Evolutionary conservation across 1,284 basidiomycete genomes (phyloP).

Genomic region (Spongiforma sp.): DNA sequence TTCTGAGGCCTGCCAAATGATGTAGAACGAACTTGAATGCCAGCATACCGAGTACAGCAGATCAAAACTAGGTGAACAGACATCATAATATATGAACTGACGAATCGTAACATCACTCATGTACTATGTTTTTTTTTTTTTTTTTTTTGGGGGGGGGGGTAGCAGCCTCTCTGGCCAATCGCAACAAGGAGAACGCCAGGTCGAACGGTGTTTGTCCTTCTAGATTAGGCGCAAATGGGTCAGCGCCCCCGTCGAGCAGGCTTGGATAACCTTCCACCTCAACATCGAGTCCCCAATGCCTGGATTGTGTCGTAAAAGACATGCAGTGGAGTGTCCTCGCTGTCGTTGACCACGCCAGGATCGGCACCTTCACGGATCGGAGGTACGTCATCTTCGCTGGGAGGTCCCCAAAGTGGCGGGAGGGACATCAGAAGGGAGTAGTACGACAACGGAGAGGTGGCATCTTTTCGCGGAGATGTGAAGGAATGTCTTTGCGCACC

Average conservation of each 20-base stretch:
- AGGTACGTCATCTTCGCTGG: not conserved
- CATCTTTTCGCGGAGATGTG: no score
- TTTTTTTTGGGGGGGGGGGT: no score
- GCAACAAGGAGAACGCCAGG: not conserved
- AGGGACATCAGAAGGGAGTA: no score
- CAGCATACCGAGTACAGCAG: no score
- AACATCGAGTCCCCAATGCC: not conserved
- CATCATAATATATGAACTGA: not conserved
- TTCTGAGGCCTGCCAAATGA: no score
- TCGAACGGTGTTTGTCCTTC: not conserved
- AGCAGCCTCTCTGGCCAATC: not conserved
- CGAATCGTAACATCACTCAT: not conserved
- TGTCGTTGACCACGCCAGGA: not conserved
- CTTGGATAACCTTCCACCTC: not conserved
- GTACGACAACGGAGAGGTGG: no score
- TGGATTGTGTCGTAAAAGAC: not conserved
- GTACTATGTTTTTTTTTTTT: not conserved
- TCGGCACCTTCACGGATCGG: not conserved
- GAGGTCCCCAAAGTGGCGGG: no score
- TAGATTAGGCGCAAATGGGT: not conserved
- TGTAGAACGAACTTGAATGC: no score
- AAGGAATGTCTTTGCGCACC: no score
- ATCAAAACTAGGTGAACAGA: no score
- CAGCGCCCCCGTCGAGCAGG: not conserved
- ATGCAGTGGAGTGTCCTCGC: not conserved